Base-by-base conservation (phyloP, 441 rosid genomes). In the Gossypium aridum region DNA sequence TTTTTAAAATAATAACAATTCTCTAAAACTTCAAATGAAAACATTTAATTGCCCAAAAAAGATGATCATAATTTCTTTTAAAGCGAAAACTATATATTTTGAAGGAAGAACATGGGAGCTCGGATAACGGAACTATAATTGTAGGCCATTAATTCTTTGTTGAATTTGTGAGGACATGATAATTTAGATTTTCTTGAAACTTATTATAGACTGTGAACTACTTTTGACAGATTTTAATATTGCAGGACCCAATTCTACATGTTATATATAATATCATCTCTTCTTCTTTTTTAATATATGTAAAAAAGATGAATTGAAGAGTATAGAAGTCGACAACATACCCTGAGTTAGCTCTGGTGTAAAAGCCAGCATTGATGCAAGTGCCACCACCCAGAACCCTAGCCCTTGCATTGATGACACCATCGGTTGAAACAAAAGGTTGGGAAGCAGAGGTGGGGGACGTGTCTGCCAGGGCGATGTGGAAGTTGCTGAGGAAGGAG, bases 281-380 rank as follows among this genome's bases (percentile, higher is more conserved):
- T 57, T 57, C 12, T 20, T 9, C 62, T 22, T 34, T 37, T 37
- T 37, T 37, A 37, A 37, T 37, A 37, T 37, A 37, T 37, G 43
- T 7, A 16, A 34, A 54, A 23, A 8, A 6, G 0, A 17, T 6
- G 10, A 53, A 6, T 4, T 4, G 56, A 17, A 7, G 23, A 16
- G 59, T 54, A 54, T 16, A 16, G 59, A 54, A 54, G n/a, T 37
- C 43, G 43, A 37, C 43, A 60, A 60, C 82, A 72, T 88, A 94
- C 98, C 83, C 85, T 20, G 86, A 20, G 81, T 83, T 86, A 0
- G 97, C 97, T 81, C 98, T 86, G 14, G 92, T 84, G 85, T 94
- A 94, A 81, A 94, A 94, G 26, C 98, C 98, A 20, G 98, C 98
- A 83, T 94, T 94, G 81, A 91, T 92, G 88, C 85, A 81, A 7